Evolutionary conservation across 805 yeast species (phyloP).

Genomic region (Candida boleticola): DNA sequence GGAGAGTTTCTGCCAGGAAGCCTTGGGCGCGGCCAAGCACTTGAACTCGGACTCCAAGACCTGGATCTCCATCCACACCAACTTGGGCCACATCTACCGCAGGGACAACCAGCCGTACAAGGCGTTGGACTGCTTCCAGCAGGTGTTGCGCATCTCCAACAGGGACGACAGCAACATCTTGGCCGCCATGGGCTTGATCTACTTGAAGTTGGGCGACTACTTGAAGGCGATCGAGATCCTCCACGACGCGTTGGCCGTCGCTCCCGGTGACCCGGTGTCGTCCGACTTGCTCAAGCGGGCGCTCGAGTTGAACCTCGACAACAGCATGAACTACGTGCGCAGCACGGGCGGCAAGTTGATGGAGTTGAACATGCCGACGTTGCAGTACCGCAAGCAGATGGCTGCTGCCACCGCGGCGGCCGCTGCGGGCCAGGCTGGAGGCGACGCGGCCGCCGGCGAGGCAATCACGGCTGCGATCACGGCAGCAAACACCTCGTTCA

Average conservation of each 20-base stretch:
- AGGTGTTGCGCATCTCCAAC: conserved; percentile 67
- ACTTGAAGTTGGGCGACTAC: conserved; percentile 64
- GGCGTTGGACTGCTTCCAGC: conserved; percentile 73
- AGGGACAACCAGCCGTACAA: conserved; percentile 57
- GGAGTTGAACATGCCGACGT: conserved; percentile 22
- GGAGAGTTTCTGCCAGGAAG: conserved; percentile 66
- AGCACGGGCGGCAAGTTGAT: conserved; percentile 20
- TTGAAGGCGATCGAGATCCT: conserved; percentile 70
- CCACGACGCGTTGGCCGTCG: conserved; percentile 76
- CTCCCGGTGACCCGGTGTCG: conserved; percentile 82
- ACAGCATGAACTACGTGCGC: conserved; percentile 22
- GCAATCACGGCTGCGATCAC: background rate
- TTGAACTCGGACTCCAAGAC: conserved; percentile 78
- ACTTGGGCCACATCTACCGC: conserved; percentile 86
- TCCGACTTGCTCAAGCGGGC: conserved; percentile 80
- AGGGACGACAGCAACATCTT: conserved; percentile 68
- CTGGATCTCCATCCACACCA: conserved; percentile 81
- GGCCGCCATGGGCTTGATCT: conserved; percentile 81
- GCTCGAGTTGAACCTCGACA: conserved; percentile 51
- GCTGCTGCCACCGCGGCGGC: background rate
- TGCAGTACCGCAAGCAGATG: conserved; percentile 17
- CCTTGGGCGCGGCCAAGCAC: conserved; percentile 64
- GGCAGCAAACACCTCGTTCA: background rate
- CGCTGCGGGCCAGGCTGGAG: background rate
- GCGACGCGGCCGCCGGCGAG: too few species aligned